Evolutionary conservation across 2,329 filamentous ascomycete species (phyloP).

Genomic region (Penicillium janthinellum): DNA sequence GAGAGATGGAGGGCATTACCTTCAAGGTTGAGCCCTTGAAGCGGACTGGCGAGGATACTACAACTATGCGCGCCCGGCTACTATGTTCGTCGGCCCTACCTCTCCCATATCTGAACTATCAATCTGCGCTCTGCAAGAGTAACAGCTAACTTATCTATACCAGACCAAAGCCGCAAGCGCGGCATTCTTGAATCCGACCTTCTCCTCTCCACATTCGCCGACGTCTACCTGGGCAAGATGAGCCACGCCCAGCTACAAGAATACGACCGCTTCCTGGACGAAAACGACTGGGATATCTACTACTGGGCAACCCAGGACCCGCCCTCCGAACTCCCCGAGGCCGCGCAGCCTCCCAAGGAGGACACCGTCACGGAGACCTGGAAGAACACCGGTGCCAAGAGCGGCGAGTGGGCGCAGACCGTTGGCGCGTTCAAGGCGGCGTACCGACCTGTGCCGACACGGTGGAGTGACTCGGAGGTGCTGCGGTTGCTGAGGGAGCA

Average conservation of each 20-base stretch:
- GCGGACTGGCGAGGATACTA: conserved; percentile 76
- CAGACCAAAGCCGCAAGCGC: conserved; percentile 95
- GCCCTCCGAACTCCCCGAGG: conserved; percentile 49
- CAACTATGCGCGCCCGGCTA: conserved; percentile 86
- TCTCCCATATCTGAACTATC: background rate
- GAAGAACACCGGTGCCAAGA: conserved; percentile 55
- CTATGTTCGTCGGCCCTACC: conserved; percentile 53
- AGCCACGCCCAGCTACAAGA: conserved; percentile 70
- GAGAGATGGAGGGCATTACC: conserved; percentile 81
- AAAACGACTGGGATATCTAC: conserved; percentile 99
- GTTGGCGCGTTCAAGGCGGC: conserved; percentile 91
- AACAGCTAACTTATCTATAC: conserved; percentile 8
- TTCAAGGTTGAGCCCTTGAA: conserved; percentile 91
- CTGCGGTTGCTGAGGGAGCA: conserved; percentile 75
- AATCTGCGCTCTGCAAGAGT: background rate
- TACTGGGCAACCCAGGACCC: conserved; percentile 96
- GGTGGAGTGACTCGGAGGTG: conserved; percentile 85
- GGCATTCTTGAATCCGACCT: conserved; percentile 96
- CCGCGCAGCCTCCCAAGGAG: conserved; percentile 33
- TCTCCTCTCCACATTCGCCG: conserved; percentile 91
- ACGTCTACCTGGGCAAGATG: conserved; percentile 75
- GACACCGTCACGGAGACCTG: conserved; percentile 48
- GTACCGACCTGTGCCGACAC: conserved; percentile 81
- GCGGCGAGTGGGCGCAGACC: conserved; percentile 95
- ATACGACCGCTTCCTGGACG: conserved; percentile 92